A percentile compares a stretch with the other conserved stretches of the same genome.
Evolutionary conservation across 805 yeast species (phyloP).

Genomic region (Schwanniomyces polymorphus): DNA sequence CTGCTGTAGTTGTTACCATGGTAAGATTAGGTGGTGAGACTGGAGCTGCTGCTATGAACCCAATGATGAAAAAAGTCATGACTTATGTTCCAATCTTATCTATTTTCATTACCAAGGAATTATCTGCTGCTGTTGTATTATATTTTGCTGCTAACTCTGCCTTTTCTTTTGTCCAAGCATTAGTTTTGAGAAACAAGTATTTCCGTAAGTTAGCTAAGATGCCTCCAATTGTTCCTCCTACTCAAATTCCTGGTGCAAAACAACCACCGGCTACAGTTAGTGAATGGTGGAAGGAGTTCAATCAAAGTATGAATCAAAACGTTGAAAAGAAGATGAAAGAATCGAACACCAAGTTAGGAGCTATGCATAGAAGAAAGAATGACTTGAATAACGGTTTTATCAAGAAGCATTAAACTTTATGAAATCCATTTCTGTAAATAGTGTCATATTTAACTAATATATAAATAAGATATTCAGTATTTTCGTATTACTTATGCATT

Average conservation of each 20-base stretch:
- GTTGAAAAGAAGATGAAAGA: conserved; percentile 34
- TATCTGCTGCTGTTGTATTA: conserved; percentile 81
- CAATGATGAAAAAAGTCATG: conserved; percentile 62
- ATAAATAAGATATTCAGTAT: neutral
- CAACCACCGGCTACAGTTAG: conserved; percentile 31
- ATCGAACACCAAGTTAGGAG: conserved; percentile 36
- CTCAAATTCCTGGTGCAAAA: conserved; percentile 26
- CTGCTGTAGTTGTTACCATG: conserved; percentile 70
- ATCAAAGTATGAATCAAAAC: conserved; percentile 28
- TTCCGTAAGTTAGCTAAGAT: conserved; percentile 60
- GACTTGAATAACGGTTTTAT: conserved; percentile 31
- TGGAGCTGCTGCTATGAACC: conserved; percentile 68
- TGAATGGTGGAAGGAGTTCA: conserved; percentile 38
- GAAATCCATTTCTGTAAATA: conserved; percentile 5
- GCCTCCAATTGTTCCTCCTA: conserved; percentile 62
- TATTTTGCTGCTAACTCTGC: conserved; percentile 83
- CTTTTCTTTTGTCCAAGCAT: conserved; percentile 71
- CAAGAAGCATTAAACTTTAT: conserved; percentile 33
- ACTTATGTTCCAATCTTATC: conserved; percentile 77
- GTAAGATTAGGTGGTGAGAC: conserved; percentile 90
- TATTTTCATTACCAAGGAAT: conserved; percentile 82
- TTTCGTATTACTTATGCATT: too few relatives aligned
- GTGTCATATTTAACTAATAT: neutral
- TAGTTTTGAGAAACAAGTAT: conserved; percentile 55
- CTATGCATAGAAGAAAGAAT: conserved; percentile 33